phyloP scores from a whole-genome alignment of 179 eudicot species.

The Vitellaria paradoxa region DNA sequence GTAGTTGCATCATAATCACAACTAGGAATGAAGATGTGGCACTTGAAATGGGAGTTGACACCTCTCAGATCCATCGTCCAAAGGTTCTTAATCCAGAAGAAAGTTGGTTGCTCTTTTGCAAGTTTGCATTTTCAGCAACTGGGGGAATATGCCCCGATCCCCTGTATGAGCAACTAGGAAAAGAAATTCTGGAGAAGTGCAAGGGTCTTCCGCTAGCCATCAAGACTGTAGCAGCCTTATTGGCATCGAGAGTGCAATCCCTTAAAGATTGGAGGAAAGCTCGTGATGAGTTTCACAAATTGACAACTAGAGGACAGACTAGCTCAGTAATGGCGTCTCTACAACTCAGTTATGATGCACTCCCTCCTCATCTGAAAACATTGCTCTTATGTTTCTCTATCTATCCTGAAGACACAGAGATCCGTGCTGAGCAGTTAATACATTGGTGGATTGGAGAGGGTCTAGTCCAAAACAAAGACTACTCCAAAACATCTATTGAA shows the following conservation, averaged over 20 bases:
- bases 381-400: constrained; percentile 4
- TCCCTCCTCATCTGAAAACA: constrained; percentile 1
- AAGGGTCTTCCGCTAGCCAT: constrained; percentile 8
- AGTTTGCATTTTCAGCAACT: constrained; percentile 5
- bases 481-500: neutral
- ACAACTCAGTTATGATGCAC: constrained; percentile 10
- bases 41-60: neutral
- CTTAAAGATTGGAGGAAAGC: neutral
- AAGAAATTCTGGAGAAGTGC: neutral
- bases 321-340: neutral
- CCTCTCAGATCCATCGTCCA: constrained; percentile 2
- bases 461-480: neutral
- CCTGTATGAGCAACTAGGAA: neutral
- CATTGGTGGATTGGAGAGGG: constrained; percentile 9
- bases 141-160: neutral
- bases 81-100: neutral
- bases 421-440: neutral
- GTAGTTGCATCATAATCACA: constrained; percentile 4
- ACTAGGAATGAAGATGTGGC: neutral
- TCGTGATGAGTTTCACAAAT: neutral
- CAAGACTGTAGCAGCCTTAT: neutral
- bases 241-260: neutral
- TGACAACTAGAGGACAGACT: neutral
- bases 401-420: constrained; percentile 1
- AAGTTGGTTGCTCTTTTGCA: constrained; percentile 7